These are phyloP conservation scores for Lepiota subincarnata DNA, from an alignment of 768 basidiomycete species.

Conservation along the genomic window DNA sequence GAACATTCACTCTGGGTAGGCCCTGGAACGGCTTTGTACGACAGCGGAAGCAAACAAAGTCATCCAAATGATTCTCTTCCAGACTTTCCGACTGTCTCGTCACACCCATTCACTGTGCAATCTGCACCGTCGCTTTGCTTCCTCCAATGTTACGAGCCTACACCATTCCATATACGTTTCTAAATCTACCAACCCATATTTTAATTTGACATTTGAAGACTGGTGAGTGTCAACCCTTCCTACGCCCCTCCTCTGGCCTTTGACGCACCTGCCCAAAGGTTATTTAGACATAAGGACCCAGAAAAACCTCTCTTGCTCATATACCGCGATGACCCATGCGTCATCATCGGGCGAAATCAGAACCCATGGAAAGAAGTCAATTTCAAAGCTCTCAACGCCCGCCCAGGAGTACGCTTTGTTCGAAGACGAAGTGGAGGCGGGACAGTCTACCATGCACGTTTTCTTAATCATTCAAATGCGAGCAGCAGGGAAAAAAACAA, in stretches of 20 bases:
- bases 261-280: constrained; percentile 19
- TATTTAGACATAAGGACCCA: constrained; percentile 70
- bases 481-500: too few relatives aligned
- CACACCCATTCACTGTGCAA: constrained; percentile 12
- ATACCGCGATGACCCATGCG: constrained; percentile 85
- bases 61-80: constrained; percentile 10
- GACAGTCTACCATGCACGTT: constrained; percentile 88
- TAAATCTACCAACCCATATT: constrained; percentile 74
- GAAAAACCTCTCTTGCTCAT: constrained; percentile 74
- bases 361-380: constrained; percentile 99
- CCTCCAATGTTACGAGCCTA: constrained; percentile 22
- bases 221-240: constrained; percentile 51
- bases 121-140: constrained; percentile 5
- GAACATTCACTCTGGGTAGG: not conserved
- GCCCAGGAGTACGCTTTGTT: constrained; percentile 65
- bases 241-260: not conserved
- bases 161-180: constrained; percentile 67
- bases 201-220: constrained; percentile 89
- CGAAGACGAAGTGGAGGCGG: constrained; percentile 90
- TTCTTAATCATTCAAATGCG: not conserved
- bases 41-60: not conserved
- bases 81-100: constrained; percentile 14
- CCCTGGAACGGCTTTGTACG: not conserved
- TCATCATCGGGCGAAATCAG: constrained; percentile 93
- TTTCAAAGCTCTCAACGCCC: constrained; percentile 46